Evolutionary conservation across 2,329 filamentous ascomycete genomes (phyloP), one percentile per base, ranked within the genome.

Genomic region (Claviceps humidiphila): DNA sequence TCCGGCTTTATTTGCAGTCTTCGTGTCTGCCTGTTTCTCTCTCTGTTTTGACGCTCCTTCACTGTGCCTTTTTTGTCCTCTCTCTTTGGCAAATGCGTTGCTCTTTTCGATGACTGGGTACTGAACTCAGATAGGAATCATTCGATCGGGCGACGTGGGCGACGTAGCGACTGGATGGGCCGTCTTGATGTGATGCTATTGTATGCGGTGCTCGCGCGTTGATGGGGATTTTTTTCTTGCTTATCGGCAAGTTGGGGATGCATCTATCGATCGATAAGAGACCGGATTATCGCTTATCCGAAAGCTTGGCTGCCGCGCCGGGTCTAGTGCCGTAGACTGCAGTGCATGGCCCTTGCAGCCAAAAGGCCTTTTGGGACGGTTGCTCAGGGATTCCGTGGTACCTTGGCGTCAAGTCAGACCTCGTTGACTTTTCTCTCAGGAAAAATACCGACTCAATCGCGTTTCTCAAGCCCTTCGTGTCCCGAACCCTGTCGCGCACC

Each of bases 201-300:
- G 9, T 50, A 16, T 34, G 22, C 17, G 39, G n/a, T 24, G 41
- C 13, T 5, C 22, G 14, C 8, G 8, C 2, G 30, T 34, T 59
- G 62, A 64, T 64, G 64, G 60, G 58, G 42, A 41, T 43, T 49
- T 49, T 49, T 48, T 53, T 50, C 45, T 47, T 51, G 17, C 57
- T 63, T 65, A 65, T 64, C 64, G 58, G 58, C 26, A 26, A 14
- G 38, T n/a, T 17, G 26, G 20, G 3, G 43, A 52, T 55, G 53
- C 47, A 56, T 16, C 30, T 34, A 4, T 34, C 4, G 30, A 26
- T 39, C 52, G 64, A 67, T 66, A 65, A 64, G 63, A 44, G 13
- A 2, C 43, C 57, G 64, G 56, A 61, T 62, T 61, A 63, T 58
- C 54, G 59, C 61, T 66, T 42, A 54, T 66, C 64, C 63, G 63